Evolutionary conservation across 805 yeast genomes (phyloP), one percentile per base, ranked within the genome.

Genomic region (Wickerhamiella azymoides): DNA sequence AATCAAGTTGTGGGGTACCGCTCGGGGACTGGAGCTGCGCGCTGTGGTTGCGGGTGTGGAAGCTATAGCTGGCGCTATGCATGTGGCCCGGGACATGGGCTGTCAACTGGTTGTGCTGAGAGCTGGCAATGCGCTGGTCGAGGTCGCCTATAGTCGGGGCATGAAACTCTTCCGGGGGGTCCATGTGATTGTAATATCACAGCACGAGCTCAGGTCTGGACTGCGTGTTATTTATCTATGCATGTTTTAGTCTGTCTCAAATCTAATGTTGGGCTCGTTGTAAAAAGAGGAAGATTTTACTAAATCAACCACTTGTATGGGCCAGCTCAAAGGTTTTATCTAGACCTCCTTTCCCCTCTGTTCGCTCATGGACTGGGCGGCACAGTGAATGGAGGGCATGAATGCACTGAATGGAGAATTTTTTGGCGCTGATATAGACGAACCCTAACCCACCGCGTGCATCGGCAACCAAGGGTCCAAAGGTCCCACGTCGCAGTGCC

Each of bases 351-450:
- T 42, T 42, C 45, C 45, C 45, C 45, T 42, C 45, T 36, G 33
- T 32, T 14, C 27, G 45, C 21, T 30, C 40, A 42, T 42, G 24
- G 27, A 30, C 39, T 16, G 33, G 32, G 21, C 45, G 27, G 45
- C 40, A 36, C 39, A 42, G 45, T 42, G 45, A 42, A 42, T 42
- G 40, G 45, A 36, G 35, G 40, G 39, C 45, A 33, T 42, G 33
- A 24, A 24, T 27, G 36, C 36, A 19, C 10, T 17, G 26, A 36
- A 18, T 19, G 18, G 13, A 26, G 14, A 19, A 33, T 24, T 24
- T 8, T 41, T 41, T 27, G 26, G 35, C 14, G 35, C 18, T 18
- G 33, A 21, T 42, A 42, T 42, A 38, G 14, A 13, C 30, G 28
- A 35, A 18, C 45, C 45, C 45, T 42, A 35, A 42, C 45, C 45